phyloP scores from a whole-genome alignment of 2,329 filamentous ascomycete genomes.

The Cladosporium sp. region DNA sequence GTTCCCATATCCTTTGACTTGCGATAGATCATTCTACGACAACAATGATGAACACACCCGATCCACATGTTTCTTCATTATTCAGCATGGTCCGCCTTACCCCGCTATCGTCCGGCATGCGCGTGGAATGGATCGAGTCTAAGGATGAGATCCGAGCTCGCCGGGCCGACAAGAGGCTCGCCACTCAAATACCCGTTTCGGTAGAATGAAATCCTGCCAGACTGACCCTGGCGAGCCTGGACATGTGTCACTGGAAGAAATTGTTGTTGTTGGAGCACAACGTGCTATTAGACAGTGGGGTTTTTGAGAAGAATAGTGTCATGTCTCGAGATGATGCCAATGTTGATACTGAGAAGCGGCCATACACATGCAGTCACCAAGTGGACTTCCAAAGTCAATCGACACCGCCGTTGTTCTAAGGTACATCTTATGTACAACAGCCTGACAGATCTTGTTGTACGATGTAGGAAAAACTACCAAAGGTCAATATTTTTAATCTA shows the following conservation, averaged over 20 bases:
- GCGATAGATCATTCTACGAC: neutral
- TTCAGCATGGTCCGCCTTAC: neutral
- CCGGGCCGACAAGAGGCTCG: neutral
- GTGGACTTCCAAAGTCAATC: neutral
- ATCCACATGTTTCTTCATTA: neutral
- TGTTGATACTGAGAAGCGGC: neutral
- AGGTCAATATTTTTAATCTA: too few relatives aligned
- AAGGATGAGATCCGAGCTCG: neutral
- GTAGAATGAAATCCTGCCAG: neutral
- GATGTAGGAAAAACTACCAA: too few relatives aligned
- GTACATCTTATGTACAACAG: too few relatives aligned
- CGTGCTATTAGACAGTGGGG: neutral
- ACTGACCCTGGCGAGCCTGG: neutral
- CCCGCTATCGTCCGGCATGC: conserved; percentile 1
- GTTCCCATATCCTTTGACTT: neutral
- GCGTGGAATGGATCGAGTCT: conserved; percentile 2
- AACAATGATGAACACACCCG: neutral
- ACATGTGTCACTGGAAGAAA: neutral
- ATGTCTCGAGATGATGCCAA: neutral
- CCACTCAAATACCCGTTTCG: neutral
- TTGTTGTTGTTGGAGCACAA: neutral
- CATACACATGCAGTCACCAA: neutral
- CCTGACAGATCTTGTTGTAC: neutral
- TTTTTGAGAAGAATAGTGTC: neutral
- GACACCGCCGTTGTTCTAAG: neutral